Evolutionary conservation across 495 filamentous ascomycete species (phyloP).

Genomic region (Aspergillus homomorphus): DNA sequence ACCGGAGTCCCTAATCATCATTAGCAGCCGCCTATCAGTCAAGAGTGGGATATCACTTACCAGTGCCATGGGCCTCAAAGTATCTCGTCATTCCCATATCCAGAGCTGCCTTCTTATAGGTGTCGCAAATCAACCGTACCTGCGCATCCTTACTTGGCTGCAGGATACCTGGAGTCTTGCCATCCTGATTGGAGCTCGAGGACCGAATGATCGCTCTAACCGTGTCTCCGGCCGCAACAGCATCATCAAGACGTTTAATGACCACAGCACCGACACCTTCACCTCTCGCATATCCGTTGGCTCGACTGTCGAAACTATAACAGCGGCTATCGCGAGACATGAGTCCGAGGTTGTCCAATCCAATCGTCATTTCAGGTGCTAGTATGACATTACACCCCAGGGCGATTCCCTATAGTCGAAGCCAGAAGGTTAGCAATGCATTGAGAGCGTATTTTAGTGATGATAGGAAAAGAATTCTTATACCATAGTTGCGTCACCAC

Average conservation of each 20-base stretch:
- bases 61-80: slow-evolving; percentile 49
- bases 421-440: background rate
- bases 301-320: slow-evolving; percentile 39
- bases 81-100: slow-evolving; percentile 38
- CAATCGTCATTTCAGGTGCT: background rate
- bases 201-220: slow-evolving; percentile 42
- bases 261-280: slow-evolving; percentile 43
- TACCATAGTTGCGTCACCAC: slow-evolving; percentile 25
- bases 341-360: slow-evolving; percentile 29
- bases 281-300: slow-evolving; percentile 44
- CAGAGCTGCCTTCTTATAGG: slow-evolving; percentile 37
- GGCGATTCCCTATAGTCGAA: slow-evolving; percentile 10
- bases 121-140: slow-evolving; percentile 39
- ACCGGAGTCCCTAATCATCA: slow-evolving; percentile 35
- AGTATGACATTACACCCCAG: slow-evolving; percentile 12
- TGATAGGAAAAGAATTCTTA: background rate
- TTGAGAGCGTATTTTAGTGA: background rate
- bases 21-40: background rate
- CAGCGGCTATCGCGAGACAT: slow-evolving; percentile 35
- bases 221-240: slow-evolving; percentile 39
- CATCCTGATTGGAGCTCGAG: slow-evolving; percentile 47
- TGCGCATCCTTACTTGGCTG: slow-evolving; percentile 40
- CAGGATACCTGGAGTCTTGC: slow-evolving; percentile 44
- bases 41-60: background rate
- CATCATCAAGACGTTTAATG: slow-evolving; percentile 38